Evolutionary conservation across 2,329 filamentous ascomycete species (phyloP).

Genomic region (Sporothrix euskadiensis): DNA sequence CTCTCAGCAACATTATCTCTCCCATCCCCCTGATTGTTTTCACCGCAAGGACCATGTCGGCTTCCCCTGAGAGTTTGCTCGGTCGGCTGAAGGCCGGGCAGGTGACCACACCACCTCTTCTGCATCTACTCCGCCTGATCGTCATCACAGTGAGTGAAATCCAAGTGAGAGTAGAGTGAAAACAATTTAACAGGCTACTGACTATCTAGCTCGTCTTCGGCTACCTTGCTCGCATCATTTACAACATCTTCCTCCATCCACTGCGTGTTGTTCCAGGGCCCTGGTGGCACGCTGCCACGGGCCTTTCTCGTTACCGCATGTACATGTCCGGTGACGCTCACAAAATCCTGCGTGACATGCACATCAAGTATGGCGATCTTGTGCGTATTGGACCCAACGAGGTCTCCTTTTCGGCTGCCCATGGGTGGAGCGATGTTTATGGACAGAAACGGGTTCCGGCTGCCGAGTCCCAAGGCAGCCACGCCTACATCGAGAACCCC

Average conservation of each 20-base stretch:
- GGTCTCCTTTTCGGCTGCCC: constrained; percentile 43
- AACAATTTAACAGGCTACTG: not conserved
- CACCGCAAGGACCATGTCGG: not conserved
- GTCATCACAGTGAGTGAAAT: constrained; percentile 7
- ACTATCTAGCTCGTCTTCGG: constrained; percentile 6
- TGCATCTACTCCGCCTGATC: not conserved
- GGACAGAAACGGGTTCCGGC: constrained; percentile 26
- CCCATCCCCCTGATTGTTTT: not conserved
- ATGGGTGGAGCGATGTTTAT: constrained; percentile 43
- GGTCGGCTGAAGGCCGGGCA: not conserved
- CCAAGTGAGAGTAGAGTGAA: not conserved
- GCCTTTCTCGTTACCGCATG: constrained; percentile 22
- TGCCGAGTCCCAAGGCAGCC: not conserved
- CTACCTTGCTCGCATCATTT: constrained; percentile 20
- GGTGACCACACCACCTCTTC: not conserved
- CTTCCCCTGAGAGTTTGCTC: not conserved
- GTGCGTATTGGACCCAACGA: constrained; percentile 49
- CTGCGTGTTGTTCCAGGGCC: constrained; percentile 40
- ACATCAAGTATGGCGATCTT: constrained; percentile 45
- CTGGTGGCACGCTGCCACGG: constrained; percentile 35
- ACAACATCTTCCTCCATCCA: constrained; percentile 37
- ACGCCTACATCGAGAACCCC: constrained; percentile 23
- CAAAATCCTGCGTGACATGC: constrained; percentile 32
- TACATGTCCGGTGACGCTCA: constrained; percentile 16
- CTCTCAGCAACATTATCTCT: not conserved